Conservation (phyloP, 345 rosid genomes). For the Excoecaria agallocha region DNA sequence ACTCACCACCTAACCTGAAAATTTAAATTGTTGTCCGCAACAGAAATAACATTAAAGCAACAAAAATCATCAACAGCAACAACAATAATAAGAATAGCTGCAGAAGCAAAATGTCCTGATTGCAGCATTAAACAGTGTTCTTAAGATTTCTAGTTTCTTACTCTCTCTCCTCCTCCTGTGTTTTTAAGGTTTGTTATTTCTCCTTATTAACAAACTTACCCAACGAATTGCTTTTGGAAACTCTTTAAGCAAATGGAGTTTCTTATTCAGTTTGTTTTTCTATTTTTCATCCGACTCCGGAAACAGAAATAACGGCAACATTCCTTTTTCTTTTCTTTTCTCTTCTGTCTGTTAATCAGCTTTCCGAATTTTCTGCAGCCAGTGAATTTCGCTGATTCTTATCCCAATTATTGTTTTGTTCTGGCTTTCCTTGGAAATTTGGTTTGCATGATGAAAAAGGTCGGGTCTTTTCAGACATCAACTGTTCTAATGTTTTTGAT, state of each 20-base stretch:
- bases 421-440: neutral
- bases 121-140: neutral
- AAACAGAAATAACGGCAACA: conserved; percentile 1
- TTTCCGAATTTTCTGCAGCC: neutral
- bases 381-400: neutral
- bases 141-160: neutral
- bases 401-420: neutral
- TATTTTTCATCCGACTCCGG: neutral
- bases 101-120: conserved; percentile 2
- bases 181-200: neutral
- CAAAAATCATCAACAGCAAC: neutral
- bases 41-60: neutral
- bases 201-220: neutral
- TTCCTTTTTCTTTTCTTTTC: neutral
- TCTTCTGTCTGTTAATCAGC: neutral
- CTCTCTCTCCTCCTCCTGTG: neutral
- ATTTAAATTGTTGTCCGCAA: conserved; percentile 18
- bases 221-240: neutral
- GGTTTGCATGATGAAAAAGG: neutral
- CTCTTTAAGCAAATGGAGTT: neutral
- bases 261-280: neutral
- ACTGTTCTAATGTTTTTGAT: neutral
- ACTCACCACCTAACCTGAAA: conserved; percentile 12
- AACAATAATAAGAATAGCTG: conserved; percentile 10
- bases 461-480: neutral